A percentile compares a stretch with the other conserved stretches of the same genome.
These are phyloP conservation scores for Triticum monococcum DNA, from an alignment of 176 grass and related monocot genomes.

Conservation along the genomic window DNA sequence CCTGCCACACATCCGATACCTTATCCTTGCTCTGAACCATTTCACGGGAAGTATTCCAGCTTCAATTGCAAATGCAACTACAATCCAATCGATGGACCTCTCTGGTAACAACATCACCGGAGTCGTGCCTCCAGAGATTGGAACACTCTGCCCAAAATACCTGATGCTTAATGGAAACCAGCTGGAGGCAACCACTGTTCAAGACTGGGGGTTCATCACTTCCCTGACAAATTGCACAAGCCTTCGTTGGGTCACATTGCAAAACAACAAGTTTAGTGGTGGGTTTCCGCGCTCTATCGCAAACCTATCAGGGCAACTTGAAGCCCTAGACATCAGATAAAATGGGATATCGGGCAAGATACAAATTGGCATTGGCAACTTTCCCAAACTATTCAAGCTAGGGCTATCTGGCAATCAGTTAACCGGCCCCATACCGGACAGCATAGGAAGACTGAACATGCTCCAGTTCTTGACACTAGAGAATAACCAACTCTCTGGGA, in stretches of 20 bases:
- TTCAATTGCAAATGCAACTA: slow-evolving; percentile 39
- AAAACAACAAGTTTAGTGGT: slow-evolving; percentile 37
- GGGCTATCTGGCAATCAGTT: slow-evolving; percentile 38
- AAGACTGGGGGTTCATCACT: slow-evolving; percentile 21
- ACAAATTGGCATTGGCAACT: slow-evolving; percentile 34
- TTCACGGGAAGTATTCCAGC: slow-evolving; percentile 36
- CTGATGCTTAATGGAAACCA: slow-evolving; percentile 26
- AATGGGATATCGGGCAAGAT: slow-evolving; percentile 47
- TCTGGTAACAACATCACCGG: slow-evolving; percentile 43
- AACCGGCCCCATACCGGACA: slow-evolving; percentile 36
- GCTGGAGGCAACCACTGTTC: slow-evolving; percentile 7
- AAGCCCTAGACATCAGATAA: slow-evolving; percentile 34
- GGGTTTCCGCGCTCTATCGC: slow-evolving; percentile 19
- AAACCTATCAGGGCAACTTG: slow-evolving; percentile 38
- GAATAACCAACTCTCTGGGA: slow-evolving; percentile 37
- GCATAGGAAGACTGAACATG: slow-evolving; percentile 41
- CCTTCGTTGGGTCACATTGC: slow-evolving; percentile 29
- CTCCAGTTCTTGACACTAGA: slow-evolving; percentile 33
- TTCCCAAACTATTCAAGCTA: slow-evolving; percentile 33
- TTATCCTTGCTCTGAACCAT: slow-evolving; percentile 38
- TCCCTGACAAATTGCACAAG: slow-evolving; percentile 46
- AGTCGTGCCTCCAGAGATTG: slow-evolving; percentile 31
- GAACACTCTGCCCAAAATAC: slow-evolving; percentile 31
- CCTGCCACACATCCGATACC: slow-evolving; percentile 20
- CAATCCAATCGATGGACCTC: slow-evolving; percentile 37